phyloP scores from a whole-genome alignment of 352 stramenopile species.

The Phytophthora citrophthora region DNA sequence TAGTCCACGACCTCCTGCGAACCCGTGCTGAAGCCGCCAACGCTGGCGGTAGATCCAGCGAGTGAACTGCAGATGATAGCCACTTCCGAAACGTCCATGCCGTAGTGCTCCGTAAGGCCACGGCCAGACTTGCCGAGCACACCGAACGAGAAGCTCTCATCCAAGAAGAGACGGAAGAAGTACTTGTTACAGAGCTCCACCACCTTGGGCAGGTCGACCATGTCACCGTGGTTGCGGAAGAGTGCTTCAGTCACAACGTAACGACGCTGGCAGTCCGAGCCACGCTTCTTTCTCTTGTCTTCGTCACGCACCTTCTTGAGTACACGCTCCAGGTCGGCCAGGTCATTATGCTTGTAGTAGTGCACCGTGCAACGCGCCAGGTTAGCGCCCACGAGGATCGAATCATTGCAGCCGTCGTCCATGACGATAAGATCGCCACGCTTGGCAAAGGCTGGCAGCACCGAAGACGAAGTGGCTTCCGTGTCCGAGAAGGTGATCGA shows the following conservation, averaged over 20 bases:
- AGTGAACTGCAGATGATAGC: constrained; percentile 97
- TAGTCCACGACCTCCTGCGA: constrained; percentile 97
- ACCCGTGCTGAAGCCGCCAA: constrained; percentile 97
- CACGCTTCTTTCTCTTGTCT: constrained; percentile 87
- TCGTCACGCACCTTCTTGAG: constrained; percentile 87
- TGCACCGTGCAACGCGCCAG: constrained; percentile 93
- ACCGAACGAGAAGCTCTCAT: constrained; percentile 95
- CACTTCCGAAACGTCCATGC: constrained; percentile 76
- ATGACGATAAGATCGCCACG: constrained; percentile 97
- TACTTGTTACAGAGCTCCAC: constrained; percentile 92
- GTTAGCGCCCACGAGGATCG: constrained; percentile 92
- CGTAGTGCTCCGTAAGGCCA: constrained; percentile 88
- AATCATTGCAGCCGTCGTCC: constrained; percentile 96
- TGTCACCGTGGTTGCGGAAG: constrained; percentile 97
- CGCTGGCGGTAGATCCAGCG: constrained; percentile 91
- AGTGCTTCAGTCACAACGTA: constrained; percentile 98
- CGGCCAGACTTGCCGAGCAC: constrained; percentile 92
- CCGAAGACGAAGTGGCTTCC: constrained; percentile 93
- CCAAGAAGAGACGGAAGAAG: constrained; percentile 87
- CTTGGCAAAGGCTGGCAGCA: constrained; percentile 97
- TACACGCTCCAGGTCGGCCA: constrained; percentile 95
- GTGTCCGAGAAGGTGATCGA: constrained; percentile 98
- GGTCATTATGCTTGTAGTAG: constrained; percentile 99
- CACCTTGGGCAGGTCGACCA: constrained; percentile 94
- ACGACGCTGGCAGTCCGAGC: constrained; percentile 89